Percentiles rank a stretch among this genome's conserved stretches.
Evolutionary conservation across 352 stramenopile genomes (phyloP).

Genomic region (Phytopythium boreale): DNA sequence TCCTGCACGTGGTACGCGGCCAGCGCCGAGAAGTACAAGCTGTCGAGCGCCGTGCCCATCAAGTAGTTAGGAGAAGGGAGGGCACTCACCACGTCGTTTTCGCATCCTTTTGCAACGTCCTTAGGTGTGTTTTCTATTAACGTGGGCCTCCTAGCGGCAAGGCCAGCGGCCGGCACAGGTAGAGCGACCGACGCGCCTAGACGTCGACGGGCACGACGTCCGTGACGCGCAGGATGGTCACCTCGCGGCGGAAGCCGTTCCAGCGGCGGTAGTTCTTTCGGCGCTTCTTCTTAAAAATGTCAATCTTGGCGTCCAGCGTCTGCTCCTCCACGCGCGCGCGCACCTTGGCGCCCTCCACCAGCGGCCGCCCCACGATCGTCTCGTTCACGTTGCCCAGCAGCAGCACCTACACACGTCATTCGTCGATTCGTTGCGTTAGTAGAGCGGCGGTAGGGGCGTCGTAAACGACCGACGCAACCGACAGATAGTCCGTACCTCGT

Average conservation of each 20-base stretch:
- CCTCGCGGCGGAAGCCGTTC: constrained; percentile 85
- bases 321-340: constrained; percentile 83
- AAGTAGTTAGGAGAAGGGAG: background rate
- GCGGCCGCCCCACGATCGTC: constrained; percentile 73
- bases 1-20: constrained; percentile 28
- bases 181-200: constrained; percentile 10
- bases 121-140: background rate
- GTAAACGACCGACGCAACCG: no score
- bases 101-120: background rate
- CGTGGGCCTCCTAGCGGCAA: background rate
- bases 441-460: background rate
- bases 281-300: constrained; percentile 90
- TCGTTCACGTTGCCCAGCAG: constrained; percentile 81
- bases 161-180: background rate
- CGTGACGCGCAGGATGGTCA: constrained; percentile 82
- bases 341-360: constrained; percentile 71
- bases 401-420: constrained; percentile 38
- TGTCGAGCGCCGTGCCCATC: constrained; percentile 17
- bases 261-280: constrained; percentile 89
- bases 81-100: background rate
- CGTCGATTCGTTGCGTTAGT: background rate
- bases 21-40: constrained; percentile 27
- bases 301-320: constrained; percentile 85
- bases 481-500: constrained; percentile 55
- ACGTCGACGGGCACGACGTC: constrained; percentile 64